Conservation (phyloP, 345 rosid genomes). For the Physaria fendleri region DNA sequence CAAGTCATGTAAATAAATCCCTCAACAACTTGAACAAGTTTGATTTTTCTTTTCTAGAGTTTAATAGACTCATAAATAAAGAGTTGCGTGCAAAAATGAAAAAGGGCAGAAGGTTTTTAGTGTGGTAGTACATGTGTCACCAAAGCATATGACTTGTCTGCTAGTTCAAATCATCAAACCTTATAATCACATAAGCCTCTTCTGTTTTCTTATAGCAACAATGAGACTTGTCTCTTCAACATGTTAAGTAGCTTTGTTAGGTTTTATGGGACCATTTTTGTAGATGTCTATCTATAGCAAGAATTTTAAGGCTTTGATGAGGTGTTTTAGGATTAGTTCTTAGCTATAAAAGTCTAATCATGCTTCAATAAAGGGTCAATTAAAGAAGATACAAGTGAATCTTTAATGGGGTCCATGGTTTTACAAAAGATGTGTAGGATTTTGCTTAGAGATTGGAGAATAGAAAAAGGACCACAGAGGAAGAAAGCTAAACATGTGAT, state of each 20-base stretch:
- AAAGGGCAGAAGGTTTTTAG: conserved; percentile 10
- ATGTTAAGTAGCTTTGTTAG: conserved; percentile 31
- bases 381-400: conserved; percentile 32
- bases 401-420: conserved; percentile 32
- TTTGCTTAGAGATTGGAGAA: conserved; percentile 33
- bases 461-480: conserved; percentile 25
- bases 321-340: conserved; percentile 9
- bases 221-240: conserved; percentile 31
- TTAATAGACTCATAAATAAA: conserved; percentile 21
- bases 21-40: conserved; percentile 13
- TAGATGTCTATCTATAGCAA: conserved; percentile 23
- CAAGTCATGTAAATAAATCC: conserved; percentile 19
- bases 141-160: conserved; percentile 34
- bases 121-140: conserved; percentile 28
- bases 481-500: conserved; percentile 33
- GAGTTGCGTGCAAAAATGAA: conserved; percentile 32
- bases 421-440: conserved; percentile 25
- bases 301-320: not conserved
- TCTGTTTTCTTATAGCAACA: conserved; percentile 18
- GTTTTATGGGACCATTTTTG: conserved; percentile 23
- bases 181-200: conserved; percentile 10
- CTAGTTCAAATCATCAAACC: conserved; percentile 18
- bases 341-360: conserved; percentile 28
- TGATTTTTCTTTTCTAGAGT: not conserved
- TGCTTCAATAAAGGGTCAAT: conserved; percentile 26